Evolutionary conservation across 2,329 filamentous ascomycete species (phyloP), one percentile per base, ranked within the genome.

Genomic region (Fusarium protoensiforme): DNA sequence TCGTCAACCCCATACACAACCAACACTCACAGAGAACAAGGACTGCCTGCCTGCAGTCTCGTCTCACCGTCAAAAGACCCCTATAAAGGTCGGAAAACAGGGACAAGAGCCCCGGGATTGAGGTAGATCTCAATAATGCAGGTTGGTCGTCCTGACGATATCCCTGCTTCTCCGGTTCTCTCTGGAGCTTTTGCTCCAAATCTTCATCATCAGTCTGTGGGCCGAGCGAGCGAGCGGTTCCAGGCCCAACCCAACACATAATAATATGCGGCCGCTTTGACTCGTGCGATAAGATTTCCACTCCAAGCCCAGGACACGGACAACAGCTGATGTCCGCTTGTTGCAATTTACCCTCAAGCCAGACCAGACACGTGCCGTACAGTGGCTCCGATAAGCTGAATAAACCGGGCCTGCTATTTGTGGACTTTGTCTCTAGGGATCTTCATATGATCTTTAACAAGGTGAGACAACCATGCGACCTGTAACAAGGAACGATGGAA

Each of bases 1-100:
- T 58, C 62, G 48, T 29, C 33, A 71, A 67, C 6, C 22, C 41
- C 46, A 43, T 27, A 31, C 36, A 35, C 61, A 36, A 54, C 60
- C 60, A 59, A 59, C 56, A 58, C 4, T 24, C 24, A 24, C 24
- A 24, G 24, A 24, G 24, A 24, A 24, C 4, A 24, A 24, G 24
- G 24, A 3, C 24, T 24, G 24, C 24, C 24, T 24, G 24, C 24
- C 24, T 24, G 24, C 14, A 11, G 13, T n/a, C 24, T n/a, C 27
- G 41, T 46, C 41, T 24, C 24, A 31, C 24, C 24, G 22, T 24
- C 11, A 31, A 51, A 29, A 31, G 36, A n/a, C 36, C 56, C 36
- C 36, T 51, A 51, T 36, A 38, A 61, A 38, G 18, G 35, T 36
- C 46, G 27, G 18, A 27, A 22, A 35, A 24, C n/a, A 61, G n/a